Percentiles rank a stretch among this genome's conserved stretches.
Evolutionary conservation across 805 yeast species (phyloP).

Genomic region (Saccharomycopsis javanensis): DNA sequence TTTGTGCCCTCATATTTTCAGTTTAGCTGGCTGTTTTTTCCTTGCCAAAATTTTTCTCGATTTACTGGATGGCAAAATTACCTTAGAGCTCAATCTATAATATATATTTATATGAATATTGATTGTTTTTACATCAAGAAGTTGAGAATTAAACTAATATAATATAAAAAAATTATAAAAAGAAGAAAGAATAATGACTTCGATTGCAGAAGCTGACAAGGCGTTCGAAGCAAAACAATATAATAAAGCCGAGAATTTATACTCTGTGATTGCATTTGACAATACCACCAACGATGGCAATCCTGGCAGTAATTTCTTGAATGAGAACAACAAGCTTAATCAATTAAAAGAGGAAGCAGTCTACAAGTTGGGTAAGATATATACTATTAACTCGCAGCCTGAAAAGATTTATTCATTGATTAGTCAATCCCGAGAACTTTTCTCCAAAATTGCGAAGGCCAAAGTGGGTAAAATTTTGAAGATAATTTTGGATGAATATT

Average conservation of each 20-base stretch:
- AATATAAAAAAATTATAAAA: too few relatives aligned
- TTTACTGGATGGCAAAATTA: not conserved
- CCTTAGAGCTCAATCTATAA: too few relatives aligned
- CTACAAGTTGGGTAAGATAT: constrained; percentile 65
- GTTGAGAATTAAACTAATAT: too few relatives aligned
- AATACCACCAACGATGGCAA: constrained; percentile 20
- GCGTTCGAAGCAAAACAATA: constrained; percentile 42
- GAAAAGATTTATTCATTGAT: constrained; percentile 53
- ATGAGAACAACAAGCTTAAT: constrained; percentile 31
- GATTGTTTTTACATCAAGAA: too few relatives aligned
- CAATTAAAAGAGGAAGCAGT: constrained; percentile 62
- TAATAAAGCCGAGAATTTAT: constrained; percentile 50
- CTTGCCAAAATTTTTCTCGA: not conserved
- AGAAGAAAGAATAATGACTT: not conserved
- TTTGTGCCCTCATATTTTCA: not conserved
- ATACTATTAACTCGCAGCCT: constrained; percentile 39
- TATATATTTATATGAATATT: too few relatives aligned
- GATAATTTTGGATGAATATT: constrained; percentile 69
- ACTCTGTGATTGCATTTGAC: constrained; percentile 38
- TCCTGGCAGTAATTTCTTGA: not conserved
- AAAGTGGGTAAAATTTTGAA: constrained; percentile 89
- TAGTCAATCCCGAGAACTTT: constrained; percentile 55
- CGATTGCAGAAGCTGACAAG: constrained; percentile 50
- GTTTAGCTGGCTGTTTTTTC: not conserved
- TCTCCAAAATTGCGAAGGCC: constrained; percentile 79